Evolutionary conservation across 352 stramenopile genomes (phyloP).

Genomic region (Thraustochytrium striatum): DNA sequence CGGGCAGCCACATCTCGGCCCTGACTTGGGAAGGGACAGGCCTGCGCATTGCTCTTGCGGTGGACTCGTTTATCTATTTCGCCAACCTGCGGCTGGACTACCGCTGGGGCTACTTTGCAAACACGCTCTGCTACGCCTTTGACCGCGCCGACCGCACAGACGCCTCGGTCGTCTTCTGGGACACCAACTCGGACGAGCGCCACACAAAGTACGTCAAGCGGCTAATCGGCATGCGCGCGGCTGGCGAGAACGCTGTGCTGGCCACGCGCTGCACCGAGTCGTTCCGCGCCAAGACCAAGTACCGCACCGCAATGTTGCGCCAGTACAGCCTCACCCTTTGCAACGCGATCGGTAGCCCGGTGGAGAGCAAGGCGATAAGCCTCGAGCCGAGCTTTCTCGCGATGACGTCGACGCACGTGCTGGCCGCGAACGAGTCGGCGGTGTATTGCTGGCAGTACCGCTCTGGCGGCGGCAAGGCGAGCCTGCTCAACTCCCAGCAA

Average conservation of each 20-base stretch:
- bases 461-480: slow-evolving; percentile 65
- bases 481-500: neutral
- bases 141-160: slow-evolving; percentile 69
- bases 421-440: slow-evolving; percentile 68
- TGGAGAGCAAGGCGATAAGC: slow-evolving; percentile 73
- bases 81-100: slow-evolving; percentile 86
- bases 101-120: slow-evolving; percentile 79
- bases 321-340: slow-evolving; percentile 78
- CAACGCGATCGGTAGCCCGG: slow-evolving; percentile 61
- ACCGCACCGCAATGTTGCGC: slow-evolving; percentile 48
- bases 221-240: slow-evolving; percentile 60
- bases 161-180: slow-evolving; percentile 70
- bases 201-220: slow-evolving; percentile 78
- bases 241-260: slow-evolving; percentile 35
- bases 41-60: slow-evolving; percentile 80
- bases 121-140: slow-evolving; percentile 84
- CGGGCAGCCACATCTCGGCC: slow-evolving; percentile 73
- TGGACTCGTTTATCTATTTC: slow-evolving; percentile 91
- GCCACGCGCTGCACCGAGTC: neutral
- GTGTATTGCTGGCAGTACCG: slow-evolving; percentile 91
- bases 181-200: slow-evolving; percentile 75
- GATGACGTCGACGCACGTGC: slow-evolving; percentile 78
- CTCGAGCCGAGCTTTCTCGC: slow-evolving; percentile 73
- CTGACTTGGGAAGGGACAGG: slow-evolving; percentile 84
- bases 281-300: neutral